Base-by-base conservation (phyloP, 2,329 filamentous ascomycete species). In the Diaporthe sp. region DNA sequence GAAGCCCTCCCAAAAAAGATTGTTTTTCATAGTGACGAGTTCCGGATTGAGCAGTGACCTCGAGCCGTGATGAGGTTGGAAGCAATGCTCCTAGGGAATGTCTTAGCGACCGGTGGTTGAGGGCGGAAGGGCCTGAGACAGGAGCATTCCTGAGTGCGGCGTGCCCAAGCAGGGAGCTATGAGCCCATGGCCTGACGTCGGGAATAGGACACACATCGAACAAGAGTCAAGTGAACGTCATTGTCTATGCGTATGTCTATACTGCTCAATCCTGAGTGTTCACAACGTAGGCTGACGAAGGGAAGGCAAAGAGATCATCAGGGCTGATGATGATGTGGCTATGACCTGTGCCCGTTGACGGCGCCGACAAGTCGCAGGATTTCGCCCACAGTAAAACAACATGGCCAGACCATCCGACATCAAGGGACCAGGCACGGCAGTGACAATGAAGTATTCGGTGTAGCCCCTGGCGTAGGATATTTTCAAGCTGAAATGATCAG, bases 61-160 rank as follows among this genome's bases (percentile, higher is more conserved):
- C 75, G 61, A 76, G 73, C 75, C 75, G 59, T 70, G 62, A 49
- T 67, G 75, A 76, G 62, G 69, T 75, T 70, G 61, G 75, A 57
- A 34, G 22, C 61, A 13, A 58, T 51, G 37, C 61, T 55, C 49
- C 34, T 17, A 42, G 37, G 58, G 75, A 13, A 70, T 65, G 71
- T 73, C 71, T 57, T 15, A 55, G 42, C 31, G 31, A 22, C 4
- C 12, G 69, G 57, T 58, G 69, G 59, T 51, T 31, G 28, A 42
- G 15, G 51, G 75, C 65, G 44, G 39, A 72, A 61, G 44, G 37
- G 12, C 39, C 55, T 70, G 73, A 76, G 75, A 76, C 75, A 73
- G 25, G 12, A 25, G 55, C 75, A 76, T 76, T 76, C 75, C 75
- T 49, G n/a, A 65, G 73, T 22, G 42, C 44, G 75, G 75, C 67